Base-by-base conservation (phyloP, 345 rosid species). In the Pistacia vera region DNA sequence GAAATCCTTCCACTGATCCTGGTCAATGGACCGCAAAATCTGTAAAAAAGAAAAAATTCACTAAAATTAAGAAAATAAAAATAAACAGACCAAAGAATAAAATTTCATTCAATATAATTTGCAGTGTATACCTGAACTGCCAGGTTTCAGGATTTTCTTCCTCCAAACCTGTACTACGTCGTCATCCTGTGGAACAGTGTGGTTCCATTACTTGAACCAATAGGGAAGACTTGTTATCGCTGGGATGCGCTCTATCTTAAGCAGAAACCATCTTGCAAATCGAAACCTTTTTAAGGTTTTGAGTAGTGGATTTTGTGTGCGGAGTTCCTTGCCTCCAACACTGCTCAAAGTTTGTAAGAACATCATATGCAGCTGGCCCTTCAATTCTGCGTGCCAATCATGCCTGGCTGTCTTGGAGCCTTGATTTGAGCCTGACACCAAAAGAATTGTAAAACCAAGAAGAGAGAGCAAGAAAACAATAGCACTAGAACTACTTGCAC, bases 361-460 rank as follows among this genome's bases (percentile, higher is more conserved):
- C 91, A 74, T 95, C 98, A 84, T 93, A 95, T 58, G 95, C 98
- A 46, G 98, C 98, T 72, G 97, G 95, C 38, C 98, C 98, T 9
- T 95, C 98, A 72, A 95, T 83, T 82, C 79, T 87, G 85, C 97
- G 77, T 95, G 99, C 86, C 89, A 83, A 80, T 95, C 99, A 73
- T 95, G 99, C 99, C 99, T 48, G 99, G 97, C 80, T 95, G 92
- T 82, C 99, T 91, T 63, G 98, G 98, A 66, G 96, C 98, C 84
- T 88, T 90, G 52, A 80, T 73, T 59, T 83, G 90, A 76, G 80
- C 82, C 98, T 95, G 77, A 67, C 49, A 69, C 25, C 54, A 67
- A 8, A 20, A 36, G 38, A 41, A 68, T 6, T 22, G 18, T 12
- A 56, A 68, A 64, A 63, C 46, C 17, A 2, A 76, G 35, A 22